These are phyloP conservation scores for Eimeria sp. DNA, from an alignment of 169 alveolate genomes.

Conservation along the genomic window DNA sequence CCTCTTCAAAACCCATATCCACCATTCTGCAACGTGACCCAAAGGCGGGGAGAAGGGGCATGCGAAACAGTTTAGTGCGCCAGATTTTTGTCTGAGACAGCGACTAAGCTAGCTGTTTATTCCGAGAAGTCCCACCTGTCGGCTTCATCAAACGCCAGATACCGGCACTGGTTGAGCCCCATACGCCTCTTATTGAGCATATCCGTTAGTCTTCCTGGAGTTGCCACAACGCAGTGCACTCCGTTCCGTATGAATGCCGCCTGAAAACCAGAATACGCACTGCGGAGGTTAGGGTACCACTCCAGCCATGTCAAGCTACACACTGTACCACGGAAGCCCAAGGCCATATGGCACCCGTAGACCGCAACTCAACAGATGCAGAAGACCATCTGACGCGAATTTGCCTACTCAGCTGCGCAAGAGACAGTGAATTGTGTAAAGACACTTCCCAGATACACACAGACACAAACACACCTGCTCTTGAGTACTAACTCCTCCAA, in stretches of 20 bases:
- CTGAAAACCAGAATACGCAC: conserved; percentile 28
- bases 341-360: not conserved
- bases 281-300: not conserved
- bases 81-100: not conserved
- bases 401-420: not conserved
- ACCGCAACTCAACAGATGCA: not conserved
- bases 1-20: conserved; percentile 99
- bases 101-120: not conserved
- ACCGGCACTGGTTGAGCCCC: conserved; percentile 94
- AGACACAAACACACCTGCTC: conserved; percentile 85
- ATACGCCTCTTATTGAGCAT: conserved; percentile 94
- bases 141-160: conserved; percentile 98
- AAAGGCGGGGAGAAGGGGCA: not conserved
- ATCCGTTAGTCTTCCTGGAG: conserved; percentile 99
- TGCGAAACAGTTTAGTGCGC: not conserved
- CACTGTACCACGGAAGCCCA: not conserved
- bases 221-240: conserved; percentile 97
- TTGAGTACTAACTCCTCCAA: conserved; percentile 91
- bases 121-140: conserved; percentile 90
- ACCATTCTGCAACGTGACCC: conserved; percentile 87
- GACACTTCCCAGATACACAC: not conserved
- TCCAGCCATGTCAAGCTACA: not conserved
- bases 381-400: not conserved
- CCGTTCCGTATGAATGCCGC: conserved; percentile 89
- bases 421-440: not conserved